phyloP scores from a whole-genome alignment of 2,329 filamentous ascomycete genomes.

The Talaromyces piceae region DNA sequence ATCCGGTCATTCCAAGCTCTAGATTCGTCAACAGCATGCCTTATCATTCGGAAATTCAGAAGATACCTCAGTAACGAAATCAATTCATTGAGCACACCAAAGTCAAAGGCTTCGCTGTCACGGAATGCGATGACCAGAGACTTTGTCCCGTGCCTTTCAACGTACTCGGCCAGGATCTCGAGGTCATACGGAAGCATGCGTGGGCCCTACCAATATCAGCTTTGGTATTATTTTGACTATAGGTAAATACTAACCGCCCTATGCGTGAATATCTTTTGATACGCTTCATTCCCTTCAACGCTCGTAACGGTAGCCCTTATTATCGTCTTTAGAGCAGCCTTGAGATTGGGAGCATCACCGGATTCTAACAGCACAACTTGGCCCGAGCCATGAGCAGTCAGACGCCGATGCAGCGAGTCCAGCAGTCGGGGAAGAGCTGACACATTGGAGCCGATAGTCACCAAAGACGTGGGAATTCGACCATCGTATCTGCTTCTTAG shows the following conservation, averaged over 20 bases:
- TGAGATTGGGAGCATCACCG: constrained; percentile 39
- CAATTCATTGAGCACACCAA: constrained; percentile 37
- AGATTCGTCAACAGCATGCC: constrained; percentile 14
- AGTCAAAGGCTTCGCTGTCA: constrained; percentile 43
- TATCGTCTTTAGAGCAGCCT: constrained; percentile 39
- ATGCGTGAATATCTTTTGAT: constrained; percentile 32
- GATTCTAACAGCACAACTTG: constrained; percentile 37
- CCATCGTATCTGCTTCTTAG: constrained; percentile 26
- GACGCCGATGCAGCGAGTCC: constrained; percentile 28
- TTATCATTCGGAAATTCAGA: no score
- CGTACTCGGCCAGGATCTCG: constrained; percentile 38
- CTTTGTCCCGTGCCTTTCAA: constrained; percentile 27
- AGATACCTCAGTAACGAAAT: constrained; percentile 42
- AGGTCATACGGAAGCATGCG: constrained; percentile 40
- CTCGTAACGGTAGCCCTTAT: constrained; percentile 36
- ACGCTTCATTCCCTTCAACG: constrained; percentile 31
- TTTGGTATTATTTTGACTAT: not conserved
- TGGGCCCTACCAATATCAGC: constrained; percentile 23
- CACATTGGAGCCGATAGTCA: constrained; percentile 39
- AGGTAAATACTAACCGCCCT: constrained; percentile 32
- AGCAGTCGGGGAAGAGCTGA: constrained; percentile 34
- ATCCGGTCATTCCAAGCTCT: constrained; percentile 56
- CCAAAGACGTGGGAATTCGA: constrained; percentile 35
- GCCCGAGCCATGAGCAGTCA: constrained; percentile 24
- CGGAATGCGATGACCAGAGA: constrained; percentile 38